These are phyloP conservation scores for Aspergillus novofumigatus DNA, from an alignment of 2,329 filamentous ascomycete genomes.

Conservation along the genomic window DNA sequence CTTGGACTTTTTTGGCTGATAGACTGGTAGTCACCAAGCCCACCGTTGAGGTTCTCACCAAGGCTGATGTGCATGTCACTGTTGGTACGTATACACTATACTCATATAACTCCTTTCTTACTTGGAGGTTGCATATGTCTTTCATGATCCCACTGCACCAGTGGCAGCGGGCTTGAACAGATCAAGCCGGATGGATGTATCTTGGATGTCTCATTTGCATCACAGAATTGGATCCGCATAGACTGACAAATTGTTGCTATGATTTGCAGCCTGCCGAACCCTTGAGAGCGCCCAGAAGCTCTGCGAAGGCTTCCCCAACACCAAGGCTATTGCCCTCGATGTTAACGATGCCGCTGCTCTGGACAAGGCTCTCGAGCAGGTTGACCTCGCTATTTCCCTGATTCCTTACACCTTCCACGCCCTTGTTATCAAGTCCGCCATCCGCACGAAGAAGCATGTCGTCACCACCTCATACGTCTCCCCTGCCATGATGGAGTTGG, in stretches of 20 bases:
- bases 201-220: background rate
- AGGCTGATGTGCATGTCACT: slow-evolving; percentile 60
- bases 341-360: slow-evolving; percentile 72
- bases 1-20: slow-evolving; percentile 7
- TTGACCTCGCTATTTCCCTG: slow-evolving; percentile 73
- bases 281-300: slow-evolving; percentile 73
- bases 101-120: background rate
- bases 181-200: background rate
- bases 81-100: slow-evolving; percentile 51
- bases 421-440: slow-evolving; percentile 86
- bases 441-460: slow-evolving; percentile 90
- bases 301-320: slow-evolving; percentile 65
- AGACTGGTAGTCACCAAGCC: slow-evolving; percentile 52
- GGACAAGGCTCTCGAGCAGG: slow-evolving; percentile 73
- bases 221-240: background rate
- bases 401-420: slow-evolving; percentile 93
- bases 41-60: slow-evolving; percentile 60
- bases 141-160: background rate
- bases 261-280: slow-evolving; percentile 68
- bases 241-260: slow-evolving; percentile 1
- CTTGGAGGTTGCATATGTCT: background rate
- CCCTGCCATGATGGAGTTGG: slow-evolving; percentile 85
- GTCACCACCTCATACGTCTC: slow-evolving; percentile 94
- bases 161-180: background rate
- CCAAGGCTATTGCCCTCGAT: slow-evolving; percentile 76